These are phyloP conservation scores for Moricandia moricandioides DNA, from an alignment of 345 rosid genomes.

Conservation along the genomic window DNA sequence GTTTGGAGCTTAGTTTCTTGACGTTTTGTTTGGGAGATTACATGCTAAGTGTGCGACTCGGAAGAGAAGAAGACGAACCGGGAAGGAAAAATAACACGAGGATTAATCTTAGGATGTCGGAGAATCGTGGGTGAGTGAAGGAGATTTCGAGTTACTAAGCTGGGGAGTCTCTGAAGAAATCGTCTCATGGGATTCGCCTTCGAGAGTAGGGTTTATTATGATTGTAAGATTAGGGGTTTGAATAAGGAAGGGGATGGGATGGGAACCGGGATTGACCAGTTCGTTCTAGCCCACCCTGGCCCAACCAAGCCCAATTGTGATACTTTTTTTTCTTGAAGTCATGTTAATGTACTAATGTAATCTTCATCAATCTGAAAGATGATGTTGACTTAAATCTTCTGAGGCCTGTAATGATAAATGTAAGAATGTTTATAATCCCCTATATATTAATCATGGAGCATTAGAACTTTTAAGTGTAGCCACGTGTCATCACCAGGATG, in stretches of 20 bases:
- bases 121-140: constrained; percentile 3
- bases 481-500: too few species aligned
- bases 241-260: too few species aligned
- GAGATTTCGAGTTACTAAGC: constrained; percentile 14
- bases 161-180: constrained; percentile 29
- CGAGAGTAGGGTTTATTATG: constrained; percentile 21
- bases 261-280: background rate
- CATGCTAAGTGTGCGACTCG: background rate
- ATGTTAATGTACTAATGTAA: too few species aligned
- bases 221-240: background rate
- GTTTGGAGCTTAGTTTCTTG: too few species aligned
- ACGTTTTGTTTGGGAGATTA: too few species aligned
- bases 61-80: constrained; percentile 41
- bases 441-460: too few species aligned
- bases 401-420: constrained; percentile 40
- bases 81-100: constrained; percentile 2
- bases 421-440: too few species aligned
- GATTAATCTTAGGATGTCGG: background rate
- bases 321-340: too few species aligned
- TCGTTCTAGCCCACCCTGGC: background rate
- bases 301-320: background rate
- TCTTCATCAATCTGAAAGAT: background rate
- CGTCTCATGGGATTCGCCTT: constrained; percentile 31
- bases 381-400: too few species aligned
- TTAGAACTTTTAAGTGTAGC: too few species aligned